A percentile compares a stretch with the other conserved stretches of the same genome.
phyloP scores from a whole-genome alignment of 192 early-diverging fungal species.

The Backusella mclennaniae region DNA sequence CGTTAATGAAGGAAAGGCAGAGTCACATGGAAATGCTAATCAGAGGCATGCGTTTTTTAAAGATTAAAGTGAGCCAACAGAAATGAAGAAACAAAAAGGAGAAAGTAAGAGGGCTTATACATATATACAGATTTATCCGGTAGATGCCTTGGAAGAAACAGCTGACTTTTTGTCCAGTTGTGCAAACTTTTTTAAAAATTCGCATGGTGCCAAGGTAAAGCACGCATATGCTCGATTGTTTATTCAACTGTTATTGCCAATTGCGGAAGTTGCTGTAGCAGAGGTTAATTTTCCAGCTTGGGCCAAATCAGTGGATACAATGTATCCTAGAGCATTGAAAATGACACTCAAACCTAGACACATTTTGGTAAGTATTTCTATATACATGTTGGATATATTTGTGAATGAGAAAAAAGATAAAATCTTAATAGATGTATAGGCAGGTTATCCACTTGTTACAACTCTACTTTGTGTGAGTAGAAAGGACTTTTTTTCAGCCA shows the following conservation, averaged over 20 bases:
- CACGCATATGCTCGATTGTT: constrained; percentile 91
- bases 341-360: constrained; percentile 88
- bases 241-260: constrained; percentile 87
- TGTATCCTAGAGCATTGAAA: constrained; percentile 87
- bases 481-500: constrained; percentile 83
- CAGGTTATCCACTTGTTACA: constrained; percentile 80
- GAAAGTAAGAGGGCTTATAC: neutral
- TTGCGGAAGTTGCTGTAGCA: constrained; percentile 86
- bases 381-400: too few relatives aligned
- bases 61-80: constrained; percentile 65
- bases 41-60: constrained; percentile 86
- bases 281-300: constrained; percentile 96
- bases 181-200: constrained; percentile 84
- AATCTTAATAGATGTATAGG: constrained; percentile 38
- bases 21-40: constrained; percentile 84
- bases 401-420: neutral
- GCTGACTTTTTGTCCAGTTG: constrained; percentile 91
- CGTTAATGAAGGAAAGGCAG: constrained; percentile 63
- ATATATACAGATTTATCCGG: constrained; percentile 76
- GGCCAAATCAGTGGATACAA: constrained; percentile 88
- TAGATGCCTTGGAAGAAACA: constrained; percentile 90
- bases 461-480: constrained; percentile 90
- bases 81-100: neutral
- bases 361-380: constrained; percentile 39
- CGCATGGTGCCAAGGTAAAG: constrained; percentile 79